These are phyloP conservation scores for Blastocystis sp. DNA, from an alignment of 352 stramenopile species.

Conservation along the genomic window DNA sequence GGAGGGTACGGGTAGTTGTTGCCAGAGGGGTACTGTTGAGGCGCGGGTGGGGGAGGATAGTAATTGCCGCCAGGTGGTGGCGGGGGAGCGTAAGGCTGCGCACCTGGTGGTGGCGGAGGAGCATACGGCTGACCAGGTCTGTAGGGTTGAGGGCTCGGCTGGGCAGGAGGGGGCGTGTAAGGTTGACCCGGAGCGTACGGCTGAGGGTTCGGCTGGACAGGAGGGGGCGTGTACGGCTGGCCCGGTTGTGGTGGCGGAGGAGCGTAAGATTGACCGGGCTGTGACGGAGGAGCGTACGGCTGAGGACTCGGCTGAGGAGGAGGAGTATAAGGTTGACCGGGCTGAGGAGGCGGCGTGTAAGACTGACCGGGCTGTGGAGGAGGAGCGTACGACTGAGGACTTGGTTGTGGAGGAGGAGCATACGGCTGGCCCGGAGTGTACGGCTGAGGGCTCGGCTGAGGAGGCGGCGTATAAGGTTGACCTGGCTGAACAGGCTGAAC, in stretches of 20 bases:
- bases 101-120: constrained; percentile 1
- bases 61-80: background rate
- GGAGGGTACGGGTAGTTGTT: background rate
- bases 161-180: background rate
- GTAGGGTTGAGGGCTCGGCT: background rate
- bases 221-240: constrained; percentile 3
- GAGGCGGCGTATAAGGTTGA: background rate
- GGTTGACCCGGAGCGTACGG: background rate
- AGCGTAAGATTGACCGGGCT: background rate
- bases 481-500: background rate
- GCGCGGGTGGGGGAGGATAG: no score
- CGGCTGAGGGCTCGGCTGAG: background rate
- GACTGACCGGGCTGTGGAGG: no score
- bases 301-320: no score
- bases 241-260: background rate
- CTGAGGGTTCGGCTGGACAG: background rate
- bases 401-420: no score
- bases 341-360: background rate
- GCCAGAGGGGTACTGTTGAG: no score
- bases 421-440: background rate
- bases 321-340: no score
- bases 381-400: background rate
- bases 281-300: background rate
- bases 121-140: background rate
- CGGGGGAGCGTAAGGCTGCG: background rate